Evolutionary conservation across 139 green algal genomes (phyloP), one percentile per base, ranked within the genome.

Genomic region (Coelastrella sp.): DNA sequence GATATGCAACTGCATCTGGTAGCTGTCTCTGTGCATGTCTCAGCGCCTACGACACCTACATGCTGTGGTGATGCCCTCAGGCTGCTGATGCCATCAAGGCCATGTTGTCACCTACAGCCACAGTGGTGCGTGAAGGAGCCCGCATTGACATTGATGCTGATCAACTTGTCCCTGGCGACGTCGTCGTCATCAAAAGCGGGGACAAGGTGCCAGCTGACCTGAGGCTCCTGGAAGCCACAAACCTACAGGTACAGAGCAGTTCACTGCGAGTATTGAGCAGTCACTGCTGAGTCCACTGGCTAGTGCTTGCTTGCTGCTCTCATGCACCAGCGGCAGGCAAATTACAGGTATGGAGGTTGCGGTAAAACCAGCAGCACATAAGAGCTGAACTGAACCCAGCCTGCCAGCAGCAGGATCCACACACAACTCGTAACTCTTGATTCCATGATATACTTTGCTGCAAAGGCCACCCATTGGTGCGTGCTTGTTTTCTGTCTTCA

Each of bases 181-280:
- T 98, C 24, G 92, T 98, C 8, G 83, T 95, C 80, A 81, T 98
- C 20, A 90, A 90, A 8, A 91, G 82, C 24, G 96, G 96, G 11
- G 96, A 98, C 76, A 93, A 93, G 82, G 94, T 98, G 59, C 96
- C 96, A 0, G 96, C 96, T 24, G 96, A 98, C 89, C 78, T 94
- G 49, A 87, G 96, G 17, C 56, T 98, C 11, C n/a, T 98, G 20
- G 15, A 68, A 24, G 66, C 93, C 57, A 94, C 72, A 78, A 94
- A 96, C 88, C 68, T 96, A 73, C 91, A 94, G 88, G 94, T 96
- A 90, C 27, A 78, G 74, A 80, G 70, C 73, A 74, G 14, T 15
- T 5, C 4, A 5, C 4, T 9, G 49, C 49, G 76, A 10, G 76
- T 49, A 58, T 83, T 12, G 20, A 27, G 76, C 35, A 49, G 6